phyloP scores from a whole-genome alignment of 129 eudicot species.

The Artemisia tridentata region DNA sequence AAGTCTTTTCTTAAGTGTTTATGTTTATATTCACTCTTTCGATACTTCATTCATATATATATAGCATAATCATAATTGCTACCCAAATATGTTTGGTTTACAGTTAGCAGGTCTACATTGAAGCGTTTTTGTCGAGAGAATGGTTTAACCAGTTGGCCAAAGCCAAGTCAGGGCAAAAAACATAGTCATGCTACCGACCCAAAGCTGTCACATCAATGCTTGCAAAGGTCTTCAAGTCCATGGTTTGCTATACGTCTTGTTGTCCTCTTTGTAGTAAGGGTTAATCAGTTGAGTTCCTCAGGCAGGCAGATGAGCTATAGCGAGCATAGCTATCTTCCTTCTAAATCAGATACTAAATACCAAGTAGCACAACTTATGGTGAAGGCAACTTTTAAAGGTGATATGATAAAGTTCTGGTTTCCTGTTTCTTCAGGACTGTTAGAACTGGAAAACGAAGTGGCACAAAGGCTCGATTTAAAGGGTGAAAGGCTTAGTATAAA shows the following conservation, averaged over 20 bases:
- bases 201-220: not conserved
- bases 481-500: not conserved
- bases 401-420: no score
- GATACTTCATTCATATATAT: not conserved
- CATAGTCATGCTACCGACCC: not conserved
- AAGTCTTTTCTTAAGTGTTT: not conserved
- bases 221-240: not conserved
- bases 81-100: not conserved
- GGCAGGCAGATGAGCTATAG: not conserved
- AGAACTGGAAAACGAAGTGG: no score
- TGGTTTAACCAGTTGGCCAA: not conserved
- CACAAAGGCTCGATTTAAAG: no score
- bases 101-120: conserved; percentile 14
- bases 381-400: not conserved
- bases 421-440: no score
- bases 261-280: not conserved
- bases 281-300: conserved; percentile 7
- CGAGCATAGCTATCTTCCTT: not conserved
- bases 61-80: not conserved
- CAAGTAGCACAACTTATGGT: not conserved
- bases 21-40: not conserved
- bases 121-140: conserved; percentile 16
- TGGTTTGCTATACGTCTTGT: not conserved
- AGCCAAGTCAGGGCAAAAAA: conserved; percentile 2
- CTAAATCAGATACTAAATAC: no score